Evolutionary conservation across 1,284 basidiomycete genomes (phyloP).

Genomic region (Sanguinoderma infundibulare): DNA sequence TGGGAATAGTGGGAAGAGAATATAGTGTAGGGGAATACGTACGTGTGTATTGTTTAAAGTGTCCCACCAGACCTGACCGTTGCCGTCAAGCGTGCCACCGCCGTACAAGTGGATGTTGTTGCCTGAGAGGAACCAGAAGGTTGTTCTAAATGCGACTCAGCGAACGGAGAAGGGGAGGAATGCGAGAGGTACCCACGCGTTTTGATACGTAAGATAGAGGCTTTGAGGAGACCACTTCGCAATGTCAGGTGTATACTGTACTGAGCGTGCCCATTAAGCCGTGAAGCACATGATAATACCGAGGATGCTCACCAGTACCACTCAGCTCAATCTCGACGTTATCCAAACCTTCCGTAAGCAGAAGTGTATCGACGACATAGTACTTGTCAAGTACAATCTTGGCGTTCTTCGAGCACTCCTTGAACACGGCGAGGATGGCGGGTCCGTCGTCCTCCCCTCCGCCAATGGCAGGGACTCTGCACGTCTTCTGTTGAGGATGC

Average conservation of each 20-base stretch:
- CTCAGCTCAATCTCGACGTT: constrained; percentile 46
- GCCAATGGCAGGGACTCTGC: constrained; percentile 38
- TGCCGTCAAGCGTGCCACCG: constrained; percentile 27
- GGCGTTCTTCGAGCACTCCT: constrained; percentile 35
- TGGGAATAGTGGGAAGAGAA: not conserved
- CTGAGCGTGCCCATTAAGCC: constrained; percentile 13
- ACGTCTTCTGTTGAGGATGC: constrained; percentile 19
- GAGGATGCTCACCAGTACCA: constrained; percentile 34
- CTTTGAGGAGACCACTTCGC: constrained; percentile 49
- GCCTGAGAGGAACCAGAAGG: constrained; percentile 52
- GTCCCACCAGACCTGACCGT: constrained; percentile 43
- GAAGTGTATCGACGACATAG: constrained; percentile 46
- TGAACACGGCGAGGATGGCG: constrained; percentile 39
- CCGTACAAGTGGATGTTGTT: constrained; percentile 46
- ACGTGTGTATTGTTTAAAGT: constrained; percentile 32
- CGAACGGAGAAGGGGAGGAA: too few species aligned
- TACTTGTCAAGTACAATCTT: constrained; percentile 39
- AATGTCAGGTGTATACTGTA: constrained; percentile 48
- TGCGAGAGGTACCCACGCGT: constrained; percentile 34
- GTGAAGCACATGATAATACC: not conserved
- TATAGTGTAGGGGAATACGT: too few species aligned
- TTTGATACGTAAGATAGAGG: constrained; percentile 46
- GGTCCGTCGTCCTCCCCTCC: constrained; percentile 43
- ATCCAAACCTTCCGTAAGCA: constrained; percentile 42
- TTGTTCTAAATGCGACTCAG: constrained; percentile 36